Conservation (phyloP, 495 filamentous ascomycete genomes). For the Terfezia claveryi region DNA sequence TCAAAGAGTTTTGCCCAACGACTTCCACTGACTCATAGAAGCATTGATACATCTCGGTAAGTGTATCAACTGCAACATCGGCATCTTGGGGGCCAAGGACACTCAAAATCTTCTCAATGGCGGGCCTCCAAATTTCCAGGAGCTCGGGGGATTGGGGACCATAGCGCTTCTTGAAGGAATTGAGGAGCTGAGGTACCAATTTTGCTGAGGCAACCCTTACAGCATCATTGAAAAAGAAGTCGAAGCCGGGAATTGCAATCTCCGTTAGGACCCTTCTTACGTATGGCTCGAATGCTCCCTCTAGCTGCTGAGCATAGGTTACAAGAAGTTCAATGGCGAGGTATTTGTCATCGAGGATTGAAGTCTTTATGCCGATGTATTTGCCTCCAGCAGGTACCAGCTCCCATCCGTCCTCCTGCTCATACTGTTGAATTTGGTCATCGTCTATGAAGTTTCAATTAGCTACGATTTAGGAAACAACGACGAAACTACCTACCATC, state of each 20-base stretch:
- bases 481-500: slow-evolving; percentile 26
- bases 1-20: slow-evolving; percentile 63
- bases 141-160: slow-evolving; percentile 55
- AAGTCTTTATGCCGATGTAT: slow-evolving; percentile 95
- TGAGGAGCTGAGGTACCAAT: slow-evolving; percentile 80
- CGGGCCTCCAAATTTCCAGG: slow-evolving; percentile 56
- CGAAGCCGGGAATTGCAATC: slow-evolving; percentile 77
- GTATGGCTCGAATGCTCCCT: slow-evolving; percentile 77
- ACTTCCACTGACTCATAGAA: slow-evolving; percentile 98
- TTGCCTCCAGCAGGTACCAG: slow-evolving; percentile 89
- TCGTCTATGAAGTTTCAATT: slow-evolving; percentile 33
- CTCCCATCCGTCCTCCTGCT: slow-evolving; percentile 96
- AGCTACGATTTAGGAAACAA: neutral
- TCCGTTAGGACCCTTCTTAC: slow-evolving; percentile 88
- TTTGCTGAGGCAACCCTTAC: slow-evolving; percentile 91
- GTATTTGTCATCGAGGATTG: slow-evolving; percentile 90
- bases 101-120: slow-evolving; percentile 77
- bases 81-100: slow-evolving; percentile 44
- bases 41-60: slow-evolving; percentile 98
- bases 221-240: slow-evolving; percentile 98
- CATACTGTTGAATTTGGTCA: slow-evolving; percentile 74
- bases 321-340: slow-evolving; percentile 95
- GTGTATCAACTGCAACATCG: slow-evolving; percentile 85
- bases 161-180: slow-evolving; percentile 77
- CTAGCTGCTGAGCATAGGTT: slow-evolving; percentile 85